Conservation (phyloP, 208 protist species). For the Leishmania tropica region DNA sequence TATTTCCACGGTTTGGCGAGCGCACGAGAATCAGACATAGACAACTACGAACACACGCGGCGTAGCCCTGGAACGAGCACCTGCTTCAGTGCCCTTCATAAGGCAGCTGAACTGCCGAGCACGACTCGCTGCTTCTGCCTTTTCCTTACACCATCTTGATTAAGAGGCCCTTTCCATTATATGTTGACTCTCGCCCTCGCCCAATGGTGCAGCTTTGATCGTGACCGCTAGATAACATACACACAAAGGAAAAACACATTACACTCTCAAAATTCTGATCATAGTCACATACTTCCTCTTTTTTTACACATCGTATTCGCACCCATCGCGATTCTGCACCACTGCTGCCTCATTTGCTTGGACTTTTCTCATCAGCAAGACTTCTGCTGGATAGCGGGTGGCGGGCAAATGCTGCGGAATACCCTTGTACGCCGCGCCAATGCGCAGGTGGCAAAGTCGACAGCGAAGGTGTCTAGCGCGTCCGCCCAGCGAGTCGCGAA, state of each 20-base stretch:
- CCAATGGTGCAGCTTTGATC: slow-evolving; percentile 13
- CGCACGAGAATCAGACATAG: not conserved
- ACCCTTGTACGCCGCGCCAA: slow-evolving; percentile 37
- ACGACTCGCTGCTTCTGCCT: not conserved
- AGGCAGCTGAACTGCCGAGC: not conserved
- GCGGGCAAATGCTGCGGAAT: slow-evolving; percentile 38
- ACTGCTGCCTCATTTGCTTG: not conserved
- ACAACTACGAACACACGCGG: not conserved
- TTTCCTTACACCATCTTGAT: not conserved
- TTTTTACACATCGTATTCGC: not conserved
- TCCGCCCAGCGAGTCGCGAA: slow-evolving; percentile 23
- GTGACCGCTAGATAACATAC: slow-evolving; percentile 10
- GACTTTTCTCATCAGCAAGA: slow-evolving; percentile 2
- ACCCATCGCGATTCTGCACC: not conserved
- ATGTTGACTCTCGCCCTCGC: slow-evolving; percentile 7
- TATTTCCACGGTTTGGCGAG: not conserved
- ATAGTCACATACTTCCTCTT: slow-evolving; percentile 1
- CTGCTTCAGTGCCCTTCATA: not conserved
- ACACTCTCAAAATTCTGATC: slow-evolving; percentile 1
- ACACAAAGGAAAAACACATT: slow-evolving; percentile 7
- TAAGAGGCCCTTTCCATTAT: not conserved
- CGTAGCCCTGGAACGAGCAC: not conserved
- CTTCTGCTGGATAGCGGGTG: slow-evolving; percentile 7
- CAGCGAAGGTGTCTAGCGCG: slow-evolving; percentile 8
- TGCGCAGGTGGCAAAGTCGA: slow-evolving; percentile 22